Evolutionary conservation across 2,329 filamentous ascomycete species (phyloP), one percentile per base, ranked within the genome.

Genomic region (Aspergillus pseudoterreus): DNA sequence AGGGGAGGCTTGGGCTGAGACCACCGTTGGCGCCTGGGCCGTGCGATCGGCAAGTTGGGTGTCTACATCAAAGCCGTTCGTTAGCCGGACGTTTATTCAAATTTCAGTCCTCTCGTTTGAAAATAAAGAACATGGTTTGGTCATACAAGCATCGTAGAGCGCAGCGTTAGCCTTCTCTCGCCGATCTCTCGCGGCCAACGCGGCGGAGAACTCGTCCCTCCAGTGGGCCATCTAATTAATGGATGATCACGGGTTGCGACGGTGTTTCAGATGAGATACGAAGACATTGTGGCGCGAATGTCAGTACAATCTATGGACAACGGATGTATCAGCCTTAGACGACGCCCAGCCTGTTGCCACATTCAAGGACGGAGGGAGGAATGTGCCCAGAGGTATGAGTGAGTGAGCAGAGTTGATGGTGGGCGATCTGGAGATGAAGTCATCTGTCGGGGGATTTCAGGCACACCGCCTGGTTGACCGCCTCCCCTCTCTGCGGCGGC

Each of bases 161-260:
- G 84, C 80, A 63, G 77, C 74, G 60, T 85, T 82, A 51, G 77
- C 78, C 64, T 83, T 80, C 64, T 90, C 87, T 56, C 83, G 80
- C 64, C 84, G 80, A 63, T 90, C 88, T 57, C 84, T 79, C 63
- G 87, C 85, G 60, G 84, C 81, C 58, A 97, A 78, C 58, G 87
- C 86, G 55, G 82, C 78, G 56, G 89, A 78, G 70, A 95, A 96
- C 64, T 95, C 88, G 59, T 88, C 84, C 64, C 86, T 82, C 88
- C 92, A 95, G 75, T 82, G 82, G 57, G 83, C 79, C 82, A 84
- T 84, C 21, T 56, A 54, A 56, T 53, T 49, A 43, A 46, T 41
- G 14, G 15, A 43, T 53, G 47, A 57, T 52, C 54, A 53, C 44
- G 39, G 19, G 61, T 43, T 53, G 47, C 42, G 22, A 32, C 35